Base-by-base conservation (phyloP, 2,329 filamentous ascomycete genomes). In the Herpotrichia juniperi region DNA sequence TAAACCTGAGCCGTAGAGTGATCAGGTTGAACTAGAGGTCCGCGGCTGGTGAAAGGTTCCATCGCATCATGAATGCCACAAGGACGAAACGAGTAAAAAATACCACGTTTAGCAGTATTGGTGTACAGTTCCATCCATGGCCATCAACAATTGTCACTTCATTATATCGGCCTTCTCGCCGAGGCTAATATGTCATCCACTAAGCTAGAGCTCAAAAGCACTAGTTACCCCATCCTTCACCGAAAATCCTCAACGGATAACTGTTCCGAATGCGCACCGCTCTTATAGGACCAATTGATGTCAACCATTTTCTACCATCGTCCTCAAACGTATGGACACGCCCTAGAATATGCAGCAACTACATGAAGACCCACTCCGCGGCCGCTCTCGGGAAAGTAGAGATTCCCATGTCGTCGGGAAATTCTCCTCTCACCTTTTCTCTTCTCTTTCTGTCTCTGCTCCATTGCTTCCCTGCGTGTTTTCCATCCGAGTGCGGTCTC, bases 201-300 rank as follows among this genome's bases (percentile, higher is more conserved):
- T 43, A 11, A 16, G 4, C 17, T 22, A 17, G 16, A 14, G 12
- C 10, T 17, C 8, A 37, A 37, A 39, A 19, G 21, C 22, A 19
- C 16, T 26, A 34, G 30, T 3, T 9, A 19, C 26, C 44, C 21
- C 31, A 25, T 22, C 12, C 16, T 28, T 34, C 19, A 4, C 32
- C 44, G 44, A 39, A 35, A 47, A 17, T 11, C 30, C 12, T 39
- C 44, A 39, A 47, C 31, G 44, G 44, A 47, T 35, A 47, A 24
- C 11, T 37, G 42, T 14, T 14, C 17, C 24, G 14, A 17, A 6
- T 9, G 16, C 22, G 11, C 37, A 40, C 19, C 17, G 4, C 37
- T 12, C 8, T 19, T 21, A 11, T 21, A 4, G 4, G 11, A 40
- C 12, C 37, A 7, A 25, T 21, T 21, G 19, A 40, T 11, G 22